Conservation (phyloP, 306 rosid genomes). For the Hippophae rhamnoides region DNA sequence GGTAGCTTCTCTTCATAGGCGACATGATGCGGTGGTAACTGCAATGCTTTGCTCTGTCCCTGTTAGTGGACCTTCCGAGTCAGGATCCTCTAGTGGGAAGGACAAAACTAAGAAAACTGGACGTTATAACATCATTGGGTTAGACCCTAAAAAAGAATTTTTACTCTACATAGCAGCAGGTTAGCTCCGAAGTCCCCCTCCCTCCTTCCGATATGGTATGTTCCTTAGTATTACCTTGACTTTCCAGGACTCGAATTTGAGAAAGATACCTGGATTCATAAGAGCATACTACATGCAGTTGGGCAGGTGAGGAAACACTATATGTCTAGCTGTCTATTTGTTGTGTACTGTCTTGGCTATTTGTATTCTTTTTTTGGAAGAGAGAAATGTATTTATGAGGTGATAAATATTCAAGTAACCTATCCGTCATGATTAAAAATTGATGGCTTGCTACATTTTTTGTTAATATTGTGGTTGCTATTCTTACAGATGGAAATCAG, state of each 20-base stretch:
- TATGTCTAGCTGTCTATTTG: slow-evolving; percentile 7
- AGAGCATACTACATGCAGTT: slow-evolving; percentile 71
- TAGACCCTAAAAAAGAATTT: slow-evolving; percentile 82
- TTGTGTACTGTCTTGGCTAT: slow-evolving; percentile 5
- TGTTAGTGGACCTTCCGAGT: slow-evolving; percentile 71
- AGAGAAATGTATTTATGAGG: too few relatives aligned
- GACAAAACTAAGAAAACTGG: slow-evolving; percentile 85
- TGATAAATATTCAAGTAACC: background rate
- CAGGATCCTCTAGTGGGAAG: slow-evolving; percentile 78
- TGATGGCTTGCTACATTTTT: background rate
- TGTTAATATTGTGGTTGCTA: background rate
- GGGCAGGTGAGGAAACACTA: slow-evolving; percentile 54
- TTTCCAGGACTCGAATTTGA: slow-evolving; percentile 71
- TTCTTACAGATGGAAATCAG: slow-evolving; percentile 77
- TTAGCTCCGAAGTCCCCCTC: slow-evolving; percentile 23
- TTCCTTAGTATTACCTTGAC: slow-evolving; percentile 20
- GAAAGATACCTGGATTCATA: slow-evolving; percentile 81
- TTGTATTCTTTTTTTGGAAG: too few relatives aligned
- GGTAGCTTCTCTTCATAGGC: slow-evolving; percentile 93
- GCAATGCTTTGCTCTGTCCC: slow-evolving; percentile 92
- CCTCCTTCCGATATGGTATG: slow-evolving; percentile 1
- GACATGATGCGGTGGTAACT: slow-evolving; percentile 85
- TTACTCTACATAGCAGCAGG: slow-evolving; percentile 83
- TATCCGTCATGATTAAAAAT: background rate
- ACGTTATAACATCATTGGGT: slow-evolving; percentile 70